Percentiles rank a stretch among this genome's conserved stretches.
Conservation (phyloP, 352 stramenopile species). For the Phytopythium sindhum region DNA sequence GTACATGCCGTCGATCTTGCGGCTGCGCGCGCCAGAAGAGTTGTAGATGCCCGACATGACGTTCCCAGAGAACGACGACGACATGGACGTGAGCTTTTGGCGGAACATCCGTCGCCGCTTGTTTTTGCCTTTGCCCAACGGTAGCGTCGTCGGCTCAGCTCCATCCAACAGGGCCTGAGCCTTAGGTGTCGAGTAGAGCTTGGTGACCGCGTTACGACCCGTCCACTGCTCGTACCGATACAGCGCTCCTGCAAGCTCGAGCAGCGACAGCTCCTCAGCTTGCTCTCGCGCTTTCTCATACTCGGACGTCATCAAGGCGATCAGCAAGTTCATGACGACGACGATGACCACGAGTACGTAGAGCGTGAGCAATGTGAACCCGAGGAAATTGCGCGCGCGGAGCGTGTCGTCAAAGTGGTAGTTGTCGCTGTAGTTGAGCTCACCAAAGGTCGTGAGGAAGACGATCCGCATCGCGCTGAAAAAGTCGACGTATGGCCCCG, state of each 20-base stretch:
- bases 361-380: constrained; percentile 37
- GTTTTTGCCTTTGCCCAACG: constrained; percentile 7
- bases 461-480: constrained; percentile 46
- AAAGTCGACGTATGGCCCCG: constrained; percentile 38
- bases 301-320: constrained; percentile 57
- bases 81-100: constrained; percentile 21
- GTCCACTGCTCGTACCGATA: constrained; percentile 60
- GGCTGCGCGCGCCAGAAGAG: constrained; percentile 7
- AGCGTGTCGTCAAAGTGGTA: constrained; percentile 39
- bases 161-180: constrained; percentile 27
- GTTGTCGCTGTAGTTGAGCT: constrained; percentile 55
- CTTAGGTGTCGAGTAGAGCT: constrained; percentile 33
- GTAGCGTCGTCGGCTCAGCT: constrained; percentile 15
- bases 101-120: constrained; percentile 16
- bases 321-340: constrained; percentile 50
- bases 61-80: constrained; percentile 18
- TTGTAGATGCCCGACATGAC: constrained; percentile 5
- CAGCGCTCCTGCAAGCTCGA: constrained; percentile 41
- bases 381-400: constrained; percentile 33
- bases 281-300: constrained; percentile 51
- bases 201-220: constrained; percentile 24
- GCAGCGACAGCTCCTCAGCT: constrained; percentile 46
- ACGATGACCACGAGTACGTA: constrained; percentile 61
- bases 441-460: constrained; percentile 55
- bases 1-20: constrained; percentile 24